Evolutionary conservation across 176 grass and related monocot genomes (phyloP).

Genomic region (Puya raimondii): DNA sequence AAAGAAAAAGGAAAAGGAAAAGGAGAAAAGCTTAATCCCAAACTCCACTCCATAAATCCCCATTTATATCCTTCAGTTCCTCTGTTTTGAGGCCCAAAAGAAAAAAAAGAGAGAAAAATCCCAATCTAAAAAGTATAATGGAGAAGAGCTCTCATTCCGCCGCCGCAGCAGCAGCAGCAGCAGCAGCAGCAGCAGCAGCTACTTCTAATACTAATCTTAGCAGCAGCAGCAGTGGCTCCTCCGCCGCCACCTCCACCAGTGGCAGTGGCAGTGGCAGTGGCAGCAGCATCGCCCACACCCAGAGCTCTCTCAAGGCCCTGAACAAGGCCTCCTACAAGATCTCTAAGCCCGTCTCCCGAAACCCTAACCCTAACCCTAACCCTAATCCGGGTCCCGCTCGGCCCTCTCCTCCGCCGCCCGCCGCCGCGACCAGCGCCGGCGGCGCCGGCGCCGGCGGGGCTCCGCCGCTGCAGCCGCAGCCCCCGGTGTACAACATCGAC

Average conservation of each 20-base stretch:
- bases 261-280: neutral
- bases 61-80: neutral
- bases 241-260: neutral
- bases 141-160: constrained; percentile 13
- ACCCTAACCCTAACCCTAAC: neutral
- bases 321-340: constrained; percentile 25
- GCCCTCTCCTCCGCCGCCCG: neutral
- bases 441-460: neutral
- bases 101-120: too few relatives aligned
- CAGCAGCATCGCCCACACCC: neutral
- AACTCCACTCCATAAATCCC: too few relatives aligned
- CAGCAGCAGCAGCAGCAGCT: neutral
- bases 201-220: neutral
- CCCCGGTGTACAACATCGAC: constrained; percentile 31
- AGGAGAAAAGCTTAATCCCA: too few relatives aligned
- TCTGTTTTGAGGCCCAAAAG: too few relatives aligned
- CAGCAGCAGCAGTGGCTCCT: neutral
- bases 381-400: neutral
- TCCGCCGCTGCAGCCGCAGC: constrained; percentile 17
- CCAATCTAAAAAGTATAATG: neutral
- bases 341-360: constrained; percentile 15
- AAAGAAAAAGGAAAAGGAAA: too few relatives aligned
- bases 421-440: too few relatives aligned
- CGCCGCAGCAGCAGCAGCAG: neutral
- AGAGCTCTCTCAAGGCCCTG: constrained; percentile 1